These are phyloP conservation scores for Epichloe gansuensis DNA, from an alignment of 2,329 filamentous ascomycete genomes.

Conservation along the genomic window DNA sequence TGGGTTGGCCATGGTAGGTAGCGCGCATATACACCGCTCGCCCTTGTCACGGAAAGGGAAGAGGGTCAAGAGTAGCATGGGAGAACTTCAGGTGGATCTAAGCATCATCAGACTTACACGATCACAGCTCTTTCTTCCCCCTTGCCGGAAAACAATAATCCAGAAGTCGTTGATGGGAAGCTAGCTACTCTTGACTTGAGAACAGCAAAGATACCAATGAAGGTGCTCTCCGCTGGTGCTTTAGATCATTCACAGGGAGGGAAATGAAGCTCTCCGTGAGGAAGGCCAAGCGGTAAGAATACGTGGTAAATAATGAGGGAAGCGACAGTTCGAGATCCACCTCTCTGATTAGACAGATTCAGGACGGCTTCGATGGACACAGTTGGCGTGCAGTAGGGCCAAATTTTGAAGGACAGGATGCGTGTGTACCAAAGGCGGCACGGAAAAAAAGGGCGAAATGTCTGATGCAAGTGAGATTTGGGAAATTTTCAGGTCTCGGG, in stretches of 20 bases:
- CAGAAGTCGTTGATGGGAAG: neutral
- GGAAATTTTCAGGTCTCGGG: slow-evolving; percentile 18
- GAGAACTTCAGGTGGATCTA: neutral
- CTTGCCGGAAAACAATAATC: neutral
- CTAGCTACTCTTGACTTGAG: neutral
- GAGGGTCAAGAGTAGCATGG: neutral
- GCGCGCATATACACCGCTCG: neutral
- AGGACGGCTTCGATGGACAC: slow-evolving; percentile 10
- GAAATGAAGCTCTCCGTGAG: slow-evolving; percentile 12
- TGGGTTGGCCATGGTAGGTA: slow-evolving; percentile 2
- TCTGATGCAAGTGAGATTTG: slow-evolving; percentile 14
- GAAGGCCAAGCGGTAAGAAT: slow-evolving; percentile 1
- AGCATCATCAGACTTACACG: neutral
- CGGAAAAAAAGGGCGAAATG: slow-evolving; percentile 9
- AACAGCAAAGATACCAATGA: neutral
- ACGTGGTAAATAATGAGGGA: neutral
- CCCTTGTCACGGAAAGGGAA: neutral
- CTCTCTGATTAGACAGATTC: slow-evolving; percentile 4
- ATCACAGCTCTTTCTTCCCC: neutral
- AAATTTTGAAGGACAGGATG: slow-evolving; percentile 7
- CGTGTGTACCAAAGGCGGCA: slow-evolving; percentile 1
- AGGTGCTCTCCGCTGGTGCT: slow-evolving; percentile 10
- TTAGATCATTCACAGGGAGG: slow-evolving; percentile 12
- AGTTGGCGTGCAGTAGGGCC: slow-evolving; percentile 9
- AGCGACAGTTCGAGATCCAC: slow-evolving; percentile 1